Conservation (phyloP, 345 rosid genomes). For the Euclidium syriacum region DNA sequence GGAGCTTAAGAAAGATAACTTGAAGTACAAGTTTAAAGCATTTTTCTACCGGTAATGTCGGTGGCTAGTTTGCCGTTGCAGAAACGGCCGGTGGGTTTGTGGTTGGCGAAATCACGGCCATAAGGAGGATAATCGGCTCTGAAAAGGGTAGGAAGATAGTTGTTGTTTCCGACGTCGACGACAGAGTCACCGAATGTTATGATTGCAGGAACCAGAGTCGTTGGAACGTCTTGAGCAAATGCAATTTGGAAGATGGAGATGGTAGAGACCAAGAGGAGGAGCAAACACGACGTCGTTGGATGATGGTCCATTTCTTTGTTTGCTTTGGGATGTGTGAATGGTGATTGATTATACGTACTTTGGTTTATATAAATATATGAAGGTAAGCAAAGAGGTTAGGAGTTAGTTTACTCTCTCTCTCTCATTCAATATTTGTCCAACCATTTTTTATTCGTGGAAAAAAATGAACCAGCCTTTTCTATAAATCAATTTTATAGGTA, state of each 20-base stretch:
- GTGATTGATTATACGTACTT: not conserved
- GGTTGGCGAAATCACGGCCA: slow-evolving; percentile 71
- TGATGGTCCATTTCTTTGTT: slow-evolving; percentile 12
- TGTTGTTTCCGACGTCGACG: slow-evolving; percentile 90
- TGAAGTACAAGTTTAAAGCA: slow-evolving; percentile 8
- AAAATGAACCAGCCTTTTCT: slow-evolving; percentile 12
- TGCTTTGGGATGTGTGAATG: slow-evolving; percentile 19
- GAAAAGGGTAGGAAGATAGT: slow-evolving; percentile 72
- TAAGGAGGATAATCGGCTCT: slow-evolving; percentile 90
- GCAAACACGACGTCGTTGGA: slow-evolving; percentile 3
- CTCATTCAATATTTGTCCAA: slow-evolving; percentile 17
- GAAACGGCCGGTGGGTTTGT: slow-evolving; percentile 80
- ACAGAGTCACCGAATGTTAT: slow-evolving; percentile 81
- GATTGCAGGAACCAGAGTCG: slow-evolving; percentile 66
- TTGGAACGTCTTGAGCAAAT: slow-evolving; percentile 33
- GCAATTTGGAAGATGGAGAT: not conserved
- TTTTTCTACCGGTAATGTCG: slow-evolving; percentile 70
- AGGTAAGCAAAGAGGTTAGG: slow-evolving; percentile 11
- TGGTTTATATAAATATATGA: slow-evolving; percentile 8
- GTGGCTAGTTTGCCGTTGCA: slow-evolving; percentile 93
- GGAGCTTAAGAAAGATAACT: not conserved
- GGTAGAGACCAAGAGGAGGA: slow-evolving; percentile 11
- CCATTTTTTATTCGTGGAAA: slow-evolving; percentile 14
- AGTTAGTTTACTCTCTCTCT: slow-evolving; percentile 8
- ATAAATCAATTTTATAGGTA: not conserved